These are phyloP conservation scores for Emmonsiellopsis sp. DNA, from an alignment of 2,329 filamentous ascomycete species.

Conservation along the genomic window DNA sequence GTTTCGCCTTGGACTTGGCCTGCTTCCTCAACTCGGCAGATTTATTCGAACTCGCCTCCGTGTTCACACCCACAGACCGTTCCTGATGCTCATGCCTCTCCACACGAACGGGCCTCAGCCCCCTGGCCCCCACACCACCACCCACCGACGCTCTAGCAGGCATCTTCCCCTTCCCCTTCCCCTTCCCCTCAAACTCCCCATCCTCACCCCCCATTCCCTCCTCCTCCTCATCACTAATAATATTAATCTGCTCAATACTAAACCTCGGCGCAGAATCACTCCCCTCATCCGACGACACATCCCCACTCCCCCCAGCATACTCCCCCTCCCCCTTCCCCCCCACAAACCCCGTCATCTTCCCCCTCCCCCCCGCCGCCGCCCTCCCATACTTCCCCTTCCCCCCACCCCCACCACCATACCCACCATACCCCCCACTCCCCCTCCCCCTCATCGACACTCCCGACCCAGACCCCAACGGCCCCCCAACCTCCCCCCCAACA, in stretches of 20 bases:
- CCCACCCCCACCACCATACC: conserved; percentile 15
- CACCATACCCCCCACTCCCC: conserved; percentile 17
- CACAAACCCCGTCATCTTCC: conserved; percentile 14
- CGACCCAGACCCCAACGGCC: conserved; percentile 21
- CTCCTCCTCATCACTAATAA: conserved; percentile 46
- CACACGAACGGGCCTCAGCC: conserved; percentile 46
- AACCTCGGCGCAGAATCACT: conserved; percentile 37
- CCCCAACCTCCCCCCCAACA: conserved; percentile 20
- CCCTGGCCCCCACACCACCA: conserved; percentile 14
- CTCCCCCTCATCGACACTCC: conserved; percentile 18
- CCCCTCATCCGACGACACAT: conserved; percentile 42
- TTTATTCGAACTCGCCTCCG: conserved; percentile 41
- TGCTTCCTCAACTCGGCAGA: conserved; percentile 32
- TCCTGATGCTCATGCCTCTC: conserved; percentile 48
- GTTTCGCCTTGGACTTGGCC: conserved; percentile 22
- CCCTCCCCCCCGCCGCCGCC: conserved; percentile 21
- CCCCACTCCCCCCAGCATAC: conserved; percentile 15
- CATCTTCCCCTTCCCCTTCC: conserved; percentile 24
- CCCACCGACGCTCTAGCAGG: conserved; percentile 19
- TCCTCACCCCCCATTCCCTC: conserved; percentile 29
- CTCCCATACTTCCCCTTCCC: conserved; percentile 20
- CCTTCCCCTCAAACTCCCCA: conserved; percentile 34
- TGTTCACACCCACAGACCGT: conserved; percentile 44
- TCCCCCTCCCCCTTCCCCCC: conserved; percentile 17
- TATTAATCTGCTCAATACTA: conserved; percentile 50